These are phyloP conservation scores for Sinapis alba DNA, from an alignment of 441 rosid genomes.

Conservation along the genomic window DNA sequence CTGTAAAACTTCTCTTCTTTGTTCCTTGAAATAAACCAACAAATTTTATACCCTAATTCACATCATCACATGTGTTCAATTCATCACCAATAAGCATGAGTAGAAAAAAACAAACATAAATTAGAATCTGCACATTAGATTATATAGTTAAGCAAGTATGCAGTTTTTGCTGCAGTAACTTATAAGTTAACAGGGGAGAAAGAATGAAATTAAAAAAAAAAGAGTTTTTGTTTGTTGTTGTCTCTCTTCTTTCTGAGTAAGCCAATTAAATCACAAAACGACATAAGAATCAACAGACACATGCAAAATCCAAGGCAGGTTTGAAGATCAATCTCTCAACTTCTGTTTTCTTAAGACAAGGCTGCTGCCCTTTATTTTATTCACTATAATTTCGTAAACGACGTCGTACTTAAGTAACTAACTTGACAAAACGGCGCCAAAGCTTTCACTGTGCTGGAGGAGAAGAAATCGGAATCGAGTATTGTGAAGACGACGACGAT, in stretches of 20 bases:
- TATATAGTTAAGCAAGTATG: slow-evolving; percentile 31
- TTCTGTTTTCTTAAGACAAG: no score
- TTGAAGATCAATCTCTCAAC: no score
- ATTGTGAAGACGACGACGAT: slow-evolving; percentile 29
- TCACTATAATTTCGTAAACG: no score
- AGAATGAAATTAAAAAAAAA: no score
- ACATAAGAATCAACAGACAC: slow-evolving; percentile 23
- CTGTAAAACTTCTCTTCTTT: no score
- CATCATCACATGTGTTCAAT: neutral
- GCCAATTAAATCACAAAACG: slow-evolving; percentile 24
- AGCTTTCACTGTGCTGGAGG: neutral
- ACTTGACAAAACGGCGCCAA: neutral
- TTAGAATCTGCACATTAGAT: slow-evolving; percentile 34
- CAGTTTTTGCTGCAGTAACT: slow-evolving; percentile 38
- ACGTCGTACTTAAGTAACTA: no score
- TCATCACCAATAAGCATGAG: neutral
- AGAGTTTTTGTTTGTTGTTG: neutral
- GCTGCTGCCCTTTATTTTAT: no score
- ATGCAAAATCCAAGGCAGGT: no score
- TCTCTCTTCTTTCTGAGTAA: no score
- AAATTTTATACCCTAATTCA: neutral
- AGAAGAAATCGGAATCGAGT: neutral
- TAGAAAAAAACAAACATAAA: neutral
- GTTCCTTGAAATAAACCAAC: no score
- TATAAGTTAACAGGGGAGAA: slow-evolving; percentile 14